Base-by-base conservation (phyloP, 345 rosid species). In the Gossypium rotundifolium region DNA sequence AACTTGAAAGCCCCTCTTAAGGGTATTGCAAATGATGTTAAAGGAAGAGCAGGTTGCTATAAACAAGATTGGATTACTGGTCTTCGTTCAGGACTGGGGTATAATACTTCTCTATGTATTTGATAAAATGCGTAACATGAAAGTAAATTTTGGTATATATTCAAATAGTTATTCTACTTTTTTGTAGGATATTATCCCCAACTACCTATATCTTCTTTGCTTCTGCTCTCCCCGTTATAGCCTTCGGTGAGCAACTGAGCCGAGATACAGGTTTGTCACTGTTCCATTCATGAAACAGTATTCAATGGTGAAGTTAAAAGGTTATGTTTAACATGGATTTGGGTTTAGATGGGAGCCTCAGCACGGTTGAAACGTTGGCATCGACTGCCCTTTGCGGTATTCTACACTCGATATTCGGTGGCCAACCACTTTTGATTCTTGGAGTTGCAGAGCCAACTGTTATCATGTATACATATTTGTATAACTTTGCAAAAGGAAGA, bases 381-480 rank as follows among this genome's bases (percentile, higher is more conserved):
- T 93, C 95, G 23, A 93, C 97, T 3, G 92, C 97, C 18, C 27
- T 91, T 16, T 91, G 93, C 60, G 97, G 98, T n/a, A 84, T 87
- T 66, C 84, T 91, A 73, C 98, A 93, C 81, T 91, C 98, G 0
- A 78, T 89, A 67, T 11, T 93, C 7, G 98, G 97, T n/a, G 97
- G 98, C n/a, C 98, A 93, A 46, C 97, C 98, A 0, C 83, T 91
- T 49, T 11, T 93, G 78, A 85, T 93, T 60, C 70, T 91, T 42
- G 98, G 98, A 70, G 97, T 93, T 80, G 95, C 95, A 27, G 93
- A 93, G 71, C 98, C 98, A 11, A 93, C 93, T 17, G 88, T 93
- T 16, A 86, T 93, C 18, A 93, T 93, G 95, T 93, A 90, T 61
- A 79, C 85, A 48, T 93, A 89, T 69, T 77, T 89, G 84, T 88